Conservation (phyloP, 169 alveolate species). For the Babesia microti region DNA sequence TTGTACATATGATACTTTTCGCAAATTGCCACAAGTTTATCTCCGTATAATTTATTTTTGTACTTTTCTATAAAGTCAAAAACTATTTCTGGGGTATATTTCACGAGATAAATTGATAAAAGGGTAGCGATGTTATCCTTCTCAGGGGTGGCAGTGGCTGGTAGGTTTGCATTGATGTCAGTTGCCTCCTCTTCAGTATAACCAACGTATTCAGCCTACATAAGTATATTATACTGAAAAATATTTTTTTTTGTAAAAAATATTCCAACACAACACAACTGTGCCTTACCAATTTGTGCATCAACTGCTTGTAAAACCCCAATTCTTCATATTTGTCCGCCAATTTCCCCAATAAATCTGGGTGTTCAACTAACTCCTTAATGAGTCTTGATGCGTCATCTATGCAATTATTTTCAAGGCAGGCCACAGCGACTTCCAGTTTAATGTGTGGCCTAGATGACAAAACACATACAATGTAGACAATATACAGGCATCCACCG, state of each 20-base stretch:
- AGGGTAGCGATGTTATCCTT: too few relatives aligned
- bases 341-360: constrained; percentile 93
- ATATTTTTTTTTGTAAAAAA: too few relatives aligned
- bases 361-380: constrained; percentile 91
- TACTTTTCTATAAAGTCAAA: constrained; percentile 19
- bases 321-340: constrained; percentile 39
- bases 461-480: not conserved
- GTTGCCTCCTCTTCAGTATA: too few relatives aligned
- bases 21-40: constrained; percentile 50
- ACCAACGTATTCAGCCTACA: too few relatives aligned
- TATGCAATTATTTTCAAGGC: not conserved
- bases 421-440: not conserved
- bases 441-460: not conserved
- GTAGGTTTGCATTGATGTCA: too few relatives aligned
- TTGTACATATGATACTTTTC: constrained; percentile 80
- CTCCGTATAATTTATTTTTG: constrained; percentile 39
- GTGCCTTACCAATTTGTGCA: too few relatives aligned
- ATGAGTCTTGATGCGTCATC: constrained; percentile 35
- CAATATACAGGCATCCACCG: constrained; percentile 85
- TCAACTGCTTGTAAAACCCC: constrained; percentile 10
- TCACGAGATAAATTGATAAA: too few relatives aligned
- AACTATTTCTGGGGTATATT: too few relatives aligned
- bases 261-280: too few relatives aligned
- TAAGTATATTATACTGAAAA: too few relatives aligned
- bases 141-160: too few relatives aligned